A percentile compares a stretch with the other conserved stretches of the same genome.
phyloP scores from a whole-genome alignment of 768 basidiomycete genomes.

The Tricholoma matsutake region DNA sequence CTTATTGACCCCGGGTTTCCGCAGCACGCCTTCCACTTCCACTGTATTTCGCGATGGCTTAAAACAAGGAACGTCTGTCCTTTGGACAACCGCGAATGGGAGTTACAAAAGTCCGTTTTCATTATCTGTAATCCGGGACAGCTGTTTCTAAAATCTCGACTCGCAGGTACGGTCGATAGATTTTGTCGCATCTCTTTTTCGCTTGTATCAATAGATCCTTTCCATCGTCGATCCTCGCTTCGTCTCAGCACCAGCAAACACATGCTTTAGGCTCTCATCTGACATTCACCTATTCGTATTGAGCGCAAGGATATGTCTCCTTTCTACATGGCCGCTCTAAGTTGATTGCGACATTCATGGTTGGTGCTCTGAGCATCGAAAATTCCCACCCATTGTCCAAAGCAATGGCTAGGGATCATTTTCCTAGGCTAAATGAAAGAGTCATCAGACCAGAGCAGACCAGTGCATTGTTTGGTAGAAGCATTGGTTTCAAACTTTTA shows the following conservation, averaged over 20 bases:
- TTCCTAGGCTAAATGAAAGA: too few relatives aligned
- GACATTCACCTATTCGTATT: too few relatives aligned
- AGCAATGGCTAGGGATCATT: too few relatives aligned
- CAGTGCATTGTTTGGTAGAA: background rate
- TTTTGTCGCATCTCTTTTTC: background rate
- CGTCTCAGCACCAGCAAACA: background rate
- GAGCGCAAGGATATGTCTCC: too few relatives aligned
- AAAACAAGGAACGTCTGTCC: conserved; percentile 97
- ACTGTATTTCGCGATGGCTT: conserved; percentile 98
- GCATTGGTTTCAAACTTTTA: too few relatives aligned
- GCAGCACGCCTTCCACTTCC: conserved; percentile 99
- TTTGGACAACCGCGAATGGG: conserved; percentile 95
- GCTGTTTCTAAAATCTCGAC: conserved; percentile 3
- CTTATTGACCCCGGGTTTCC: background rate
- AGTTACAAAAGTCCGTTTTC: conserved; percentile 84
- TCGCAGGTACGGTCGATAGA: conserved; percentile 38
- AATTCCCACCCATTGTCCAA: too few relatives aligned
- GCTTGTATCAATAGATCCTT: background rate
- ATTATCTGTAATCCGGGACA: background rate
- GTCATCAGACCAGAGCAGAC: too few relatives aligned
- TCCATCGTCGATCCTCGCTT: background rate
- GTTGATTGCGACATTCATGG: too few relatives aligned
- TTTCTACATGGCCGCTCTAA: too few relatives aligned
- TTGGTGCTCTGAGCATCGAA: too few relatives aligned
- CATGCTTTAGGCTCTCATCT: too few relatives aligned